A percentile compares a stretch with the other conserved stretches of the same genome.
These are phyloP conservation scores for Mycena capillaripes DNA, from an alignment of 768 basidiomycete genomes.

Conservation along the genomic window DNA sequence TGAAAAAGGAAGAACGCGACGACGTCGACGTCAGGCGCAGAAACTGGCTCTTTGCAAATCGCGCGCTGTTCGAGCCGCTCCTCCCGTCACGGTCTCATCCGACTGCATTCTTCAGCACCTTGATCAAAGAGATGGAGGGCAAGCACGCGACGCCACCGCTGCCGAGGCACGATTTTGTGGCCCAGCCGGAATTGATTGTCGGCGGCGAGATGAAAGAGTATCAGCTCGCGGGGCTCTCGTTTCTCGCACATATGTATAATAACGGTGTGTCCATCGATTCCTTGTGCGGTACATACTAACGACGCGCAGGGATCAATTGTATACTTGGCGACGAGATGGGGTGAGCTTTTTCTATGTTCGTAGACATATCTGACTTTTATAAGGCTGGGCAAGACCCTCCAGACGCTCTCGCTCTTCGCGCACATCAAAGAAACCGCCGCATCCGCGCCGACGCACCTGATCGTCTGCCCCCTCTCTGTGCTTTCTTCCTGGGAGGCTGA, in stretches of 20 bases:
- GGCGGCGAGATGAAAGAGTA: slow-evolving; percentile 80
- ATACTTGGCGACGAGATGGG: slow-evolving; percentile 80
- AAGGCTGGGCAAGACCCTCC: slow-evolving; percentile 77
- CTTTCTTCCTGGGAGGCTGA: slow-evolving; percentile 73
- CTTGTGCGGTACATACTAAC: neutral
- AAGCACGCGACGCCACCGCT: slow-evolving; percentile 42
- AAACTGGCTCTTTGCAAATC: slow-evolving; percentile 62
- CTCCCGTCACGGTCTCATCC: slow-evolving; percentile 57
- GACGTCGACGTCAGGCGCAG: slow-evolving; percentile 42
- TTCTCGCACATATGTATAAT: slow-evolving; percentile 74
- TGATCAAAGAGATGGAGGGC: slow-evolving; percentile 47
- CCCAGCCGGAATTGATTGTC: slow-evolving; percentile 65
- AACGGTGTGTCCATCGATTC: slow-evolving; percentile 60
- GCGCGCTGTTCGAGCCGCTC: slow-evolving; percentile 60
- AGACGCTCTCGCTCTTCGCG: slow-evolving; percentile 77
- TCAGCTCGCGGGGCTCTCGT: slow-evolving; percentile 78
- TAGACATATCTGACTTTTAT: slow-evolving; percentile 35
- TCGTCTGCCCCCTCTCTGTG: slow-evolving; percentile 81
- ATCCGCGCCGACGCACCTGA: slow-evolving; percentile 68
- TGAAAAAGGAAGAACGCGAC: slow-evolving; percentile 20
- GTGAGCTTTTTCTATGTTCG: neutral
- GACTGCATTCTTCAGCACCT: slow-evolving; percentile 50
- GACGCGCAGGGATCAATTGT: slow-evolving; percentile 69
- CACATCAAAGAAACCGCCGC: slow-evolving; percentile 71
- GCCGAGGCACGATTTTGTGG: slow-evolving; percentile 54